Evolutionary conservation across 1,284 basidiomycete genomes (phyloP).

Genomic region (Cystobasidium slooffiae): DNA sequence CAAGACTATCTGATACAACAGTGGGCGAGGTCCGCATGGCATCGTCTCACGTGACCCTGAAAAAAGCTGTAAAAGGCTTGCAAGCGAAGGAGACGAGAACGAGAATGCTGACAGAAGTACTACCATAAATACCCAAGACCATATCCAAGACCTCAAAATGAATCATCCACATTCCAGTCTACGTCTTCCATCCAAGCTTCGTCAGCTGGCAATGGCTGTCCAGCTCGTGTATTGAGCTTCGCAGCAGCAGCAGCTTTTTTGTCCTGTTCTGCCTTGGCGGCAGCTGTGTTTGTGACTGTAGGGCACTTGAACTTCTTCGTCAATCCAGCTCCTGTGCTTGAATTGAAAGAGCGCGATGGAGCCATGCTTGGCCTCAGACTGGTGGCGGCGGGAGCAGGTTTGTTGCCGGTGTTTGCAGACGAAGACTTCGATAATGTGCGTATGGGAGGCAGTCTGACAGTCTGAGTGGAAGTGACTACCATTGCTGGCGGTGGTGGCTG

Average conservation of each 20-base stretch:
- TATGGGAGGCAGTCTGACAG: too few relatives aligned
- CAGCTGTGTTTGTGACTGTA: slow-evolving; percentile 21
- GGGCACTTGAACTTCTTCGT: slow-evolving; percentile 28
- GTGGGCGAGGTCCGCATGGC: too few relatives aligned
- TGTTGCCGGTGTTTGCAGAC: background rate
- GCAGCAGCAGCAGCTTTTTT: slow-evolving; percentile 23
- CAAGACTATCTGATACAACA: too few relatives aligned
- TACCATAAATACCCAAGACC: background rate
- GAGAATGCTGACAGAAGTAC: background rate
- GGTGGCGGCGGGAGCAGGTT: background rate
- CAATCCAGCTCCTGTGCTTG: background rate
- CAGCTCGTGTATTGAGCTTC: slow-evolving; percentile 6
- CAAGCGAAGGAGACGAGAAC: background rate
- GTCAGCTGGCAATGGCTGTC: slow-evolving; percentile 18
- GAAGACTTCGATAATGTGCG: slow-evolving; percentile 1
- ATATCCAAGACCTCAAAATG: slow-evolving; percentile 8
- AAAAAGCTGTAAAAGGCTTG: too few relatives aligned
- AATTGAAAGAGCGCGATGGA: slow-evolving; percentile 3
- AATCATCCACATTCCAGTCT: slow-evolving; percentile 39
- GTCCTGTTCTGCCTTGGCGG: slow-evolving; percentile 29
- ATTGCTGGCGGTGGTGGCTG: background rate
- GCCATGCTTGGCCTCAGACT: slow-evolving; percentile 1
- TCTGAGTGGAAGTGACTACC: background rate
- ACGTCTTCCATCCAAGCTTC: slow-evolving; percentile 40
- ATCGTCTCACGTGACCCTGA: too few relatives aligned